Base-by-base conservation (phyloP, 139 green algal genomes). In the Raphidocelis subcapitata region DNA sequence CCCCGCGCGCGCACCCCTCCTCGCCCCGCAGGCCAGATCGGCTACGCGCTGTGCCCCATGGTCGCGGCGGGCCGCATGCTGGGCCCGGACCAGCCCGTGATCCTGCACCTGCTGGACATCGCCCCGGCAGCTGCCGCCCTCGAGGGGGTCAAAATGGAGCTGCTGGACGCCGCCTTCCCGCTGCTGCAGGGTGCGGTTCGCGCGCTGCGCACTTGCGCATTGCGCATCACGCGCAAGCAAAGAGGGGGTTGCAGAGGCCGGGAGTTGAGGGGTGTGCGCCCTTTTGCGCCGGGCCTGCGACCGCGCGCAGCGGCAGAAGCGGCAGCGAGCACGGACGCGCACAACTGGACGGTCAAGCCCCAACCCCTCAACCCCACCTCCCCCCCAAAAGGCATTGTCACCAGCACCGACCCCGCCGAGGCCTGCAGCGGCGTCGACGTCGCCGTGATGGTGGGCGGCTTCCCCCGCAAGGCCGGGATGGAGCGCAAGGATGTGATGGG, bases 61-160 rank as follows among this genome's bases (percentile, higher is more conserved):
- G 89, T 96, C 10, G 91, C 91, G 0, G 69, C 81, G 10, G 94
- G 94, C 16, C 69, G 76, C 15, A 91, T 95, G 86, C 86, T 98
- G 52, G 94, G 94, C 4, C 74, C 79, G 1, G 86, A 97, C 63
- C 86, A 94, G 82, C 89, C 90, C 5, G 83, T 98, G 31, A 94
- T 97, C 41, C 78, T 98, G 70, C 94, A 98, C 88, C 77, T 98
- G 65, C 87, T 98, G 47, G 94, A 98, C 57, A 96, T 98, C 32
- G 76, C 87, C 65, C 90, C 91, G 33, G 94, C 95, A 14, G 81
- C 81, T 32, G 62, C 87, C 51, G 84, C 92, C 1, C 81, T 98
- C 54, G 73, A 97, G 59, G 94, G 94, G 16, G 90, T 98, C 24
- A 77, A 79, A 29, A 98, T 98, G 92, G 94, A 98, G 85, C 90